A percentile compares a stretch with the other conserved stretches of the same genome.
Conservation (phyloP, 495 filamentous ascomycete genomes). For the Pyronema domesticum region DNA sequence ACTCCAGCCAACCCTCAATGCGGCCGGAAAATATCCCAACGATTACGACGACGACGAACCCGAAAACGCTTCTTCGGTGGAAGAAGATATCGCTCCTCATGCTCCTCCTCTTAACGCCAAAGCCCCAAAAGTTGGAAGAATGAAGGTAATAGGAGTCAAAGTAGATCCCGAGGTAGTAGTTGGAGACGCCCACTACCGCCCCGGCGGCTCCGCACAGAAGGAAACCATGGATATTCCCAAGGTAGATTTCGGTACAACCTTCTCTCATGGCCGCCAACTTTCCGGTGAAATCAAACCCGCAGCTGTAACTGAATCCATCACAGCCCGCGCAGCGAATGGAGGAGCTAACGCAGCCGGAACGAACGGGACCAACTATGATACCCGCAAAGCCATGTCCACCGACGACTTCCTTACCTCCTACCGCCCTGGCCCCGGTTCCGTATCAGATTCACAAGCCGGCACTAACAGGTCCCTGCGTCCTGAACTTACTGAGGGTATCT, state of each 20-base stretch:
- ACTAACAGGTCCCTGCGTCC: not conserved
- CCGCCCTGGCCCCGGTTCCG: slow-evolving; percentile 12
- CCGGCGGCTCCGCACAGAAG: slow-evolving; percentile 21
- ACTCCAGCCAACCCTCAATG: not conserved
- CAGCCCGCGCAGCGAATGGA: slow-evolving; percentile 8
- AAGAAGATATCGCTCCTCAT: slow-evolving; percentile 18
- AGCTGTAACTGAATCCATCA: slow-evolving; percentile 9
- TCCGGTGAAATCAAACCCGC: slow-evolving; percentile 11
- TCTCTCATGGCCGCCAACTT: slow-evolving; percentile 42
- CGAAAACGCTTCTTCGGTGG: slow-evolving; percentile 31
- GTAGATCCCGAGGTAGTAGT: slow-evolving; percentile 36
- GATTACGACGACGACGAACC: slow-evolving; percentile 22
- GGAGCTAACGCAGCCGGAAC: slow-evolving; percentile 11
- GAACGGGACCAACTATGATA: not conserved
- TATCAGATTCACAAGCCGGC: not conserved
- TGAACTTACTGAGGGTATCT: no score
- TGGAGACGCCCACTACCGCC: slow-evolving; percentile 40
- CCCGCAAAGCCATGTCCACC: slow-evolving; percentile 3
- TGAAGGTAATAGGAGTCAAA: slow-evolving; percentile 50
- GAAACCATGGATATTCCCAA: slow-evolving; percentile 42
- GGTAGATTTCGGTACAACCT: slow-evolving; percentile 78
- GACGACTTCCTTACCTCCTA: slow-evolving; percentile 7
- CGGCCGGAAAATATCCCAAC: no score
- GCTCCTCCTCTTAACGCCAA: slow-evolving; percentile 29
- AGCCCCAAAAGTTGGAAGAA: slow-evolving; percentile 59